A percentile compares a stretch with the other conserved stretches of the same genome.
These are phyloP conservation scores for Macaranga tanarius DNA, from an alignment of 441 rosid species.

Conservation along the genomic window DNA sequence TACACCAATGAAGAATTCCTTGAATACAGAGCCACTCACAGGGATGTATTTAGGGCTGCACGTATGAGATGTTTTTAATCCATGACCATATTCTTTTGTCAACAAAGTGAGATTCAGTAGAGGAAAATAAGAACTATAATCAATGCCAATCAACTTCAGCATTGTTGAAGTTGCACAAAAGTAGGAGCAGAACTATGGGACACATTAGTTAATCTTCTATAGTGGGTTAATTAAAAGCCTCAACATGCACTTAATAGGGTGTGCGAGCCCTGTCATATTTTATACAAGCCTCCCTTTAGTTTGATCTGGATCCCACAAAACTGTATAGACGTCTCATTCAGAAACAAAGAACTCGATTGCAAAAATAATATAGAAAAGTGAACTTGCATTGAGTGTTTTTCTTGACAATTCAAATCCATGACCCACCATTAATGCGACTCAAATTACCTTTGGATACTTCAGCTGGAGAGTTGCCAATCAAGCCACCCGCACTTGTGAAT, in stretches of 20 bases:
- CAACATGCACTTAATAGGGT: neutral
- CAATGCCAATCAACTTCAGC: neutral
- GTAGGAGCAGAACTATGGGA: neutral
- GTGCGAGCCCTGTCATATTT: neutral
- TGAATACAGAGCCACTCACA: neutral
- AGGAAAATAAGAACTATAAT: neutral
- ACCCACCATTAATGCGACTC: slow-evolving; percentile 13
- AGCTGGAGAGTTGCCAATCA: slow-evolving; percentile 71
- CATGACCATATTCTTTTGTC: too few species aligned
- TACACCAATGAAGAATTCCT: too few species aligned
- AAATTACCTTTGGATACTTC: slow-evolving; percentile 72
- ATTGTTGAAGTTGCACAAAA: neutral
- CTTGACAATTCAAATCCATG: slow-evolving; percentile 7
- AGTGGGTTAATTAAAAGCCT: neutral
- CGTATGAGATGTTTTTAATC: neutral
- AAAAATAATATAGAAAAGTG: slow-evolving; percentile 2
- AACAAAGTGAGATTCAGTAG: too few species aligned
- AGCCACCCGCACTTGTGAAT: slow-evolving; percentile 79
- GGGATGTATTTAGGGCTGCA: neutral
- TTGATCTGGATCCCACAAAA: neutral
- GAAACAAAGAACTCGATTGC: neutral
- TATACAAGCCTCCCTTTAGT: neutral
- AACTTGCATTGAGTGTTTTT: slow-evolving; percentile 1
- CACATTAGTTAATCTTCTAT: neutral
- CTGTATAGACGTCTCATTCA: neutral